These are phyloP conservation scores for Lenzites betulinus DNA, from an alignment of 768 basidiomycete species.

Conservation along the genomic window DNA sequence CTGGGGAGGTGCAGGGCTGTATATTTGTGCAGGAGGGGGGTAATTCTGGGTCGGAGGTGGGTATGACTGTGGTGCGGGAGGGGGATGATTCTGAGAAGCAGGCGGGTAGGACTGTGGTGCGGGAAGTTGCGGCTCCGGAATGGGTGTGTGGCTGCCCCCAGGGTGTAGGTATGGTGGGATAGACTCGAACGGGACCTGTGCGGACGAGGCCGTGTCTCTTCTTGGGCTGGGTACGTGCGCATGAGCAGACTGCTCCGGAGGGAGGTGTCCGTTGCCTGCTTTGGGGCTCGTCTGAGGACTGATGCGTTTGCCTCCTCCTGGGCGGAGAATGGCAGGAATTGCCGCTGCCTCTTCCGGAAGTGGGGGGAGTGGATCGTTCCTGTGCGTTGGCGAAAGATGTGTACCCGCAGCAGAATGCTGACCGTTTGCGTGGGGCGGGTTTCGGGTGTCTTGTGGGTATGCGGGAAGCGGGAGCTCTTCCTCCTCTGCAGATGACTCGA, in stretches of 20 bases:
- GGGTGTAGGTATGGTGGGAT: conserved; percentile 19
- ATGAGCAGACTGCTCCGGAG: conserved; percentile 15
- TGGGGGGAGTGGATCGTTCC: conserved; percentile 43
- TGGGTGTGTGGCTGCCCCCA: conserved; percentile 4
- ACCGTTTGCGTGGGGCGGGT: background rate
- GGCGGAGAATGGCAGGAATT: conserved; percentile 47
- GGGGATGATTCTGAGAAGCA: background rate
- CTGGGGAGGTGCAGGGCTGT: background rate
- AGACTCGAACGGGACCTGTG: conserved; percentile 12
- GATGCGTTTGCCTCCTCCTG: conserved; percentile 30
- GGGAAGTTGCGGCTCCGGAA: conserved; percentile 17
- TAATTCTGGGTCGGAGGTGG: background rate
- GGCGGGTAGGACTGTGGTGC: conserved; percentile 15
- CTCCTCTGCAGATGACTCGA: background rate
- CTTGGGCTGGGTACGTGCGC: background rate
- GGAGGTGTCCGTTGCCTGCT: conserved; percentile 14
- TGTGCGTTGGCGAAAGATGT: conserved; percentile 18
- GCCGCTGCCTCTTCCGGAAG: conserved; percentile 35
- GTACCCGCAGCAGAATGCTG: background rate
- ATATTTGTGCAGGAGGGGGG: conserved; percentile 21
- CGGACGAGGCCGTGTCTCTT: conserved; percentile 7
- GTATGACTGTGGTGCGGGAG: conserved; percentile 1
- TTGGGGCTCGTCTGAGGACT: conserved; percentile 13
- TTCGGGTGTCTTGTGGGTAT: background rate
- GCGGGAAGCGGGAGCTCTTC: background rate